Base-by-base conservation (phyloP, 441 rosid species). In the Rhodomyrtus psidioides region DNA sequence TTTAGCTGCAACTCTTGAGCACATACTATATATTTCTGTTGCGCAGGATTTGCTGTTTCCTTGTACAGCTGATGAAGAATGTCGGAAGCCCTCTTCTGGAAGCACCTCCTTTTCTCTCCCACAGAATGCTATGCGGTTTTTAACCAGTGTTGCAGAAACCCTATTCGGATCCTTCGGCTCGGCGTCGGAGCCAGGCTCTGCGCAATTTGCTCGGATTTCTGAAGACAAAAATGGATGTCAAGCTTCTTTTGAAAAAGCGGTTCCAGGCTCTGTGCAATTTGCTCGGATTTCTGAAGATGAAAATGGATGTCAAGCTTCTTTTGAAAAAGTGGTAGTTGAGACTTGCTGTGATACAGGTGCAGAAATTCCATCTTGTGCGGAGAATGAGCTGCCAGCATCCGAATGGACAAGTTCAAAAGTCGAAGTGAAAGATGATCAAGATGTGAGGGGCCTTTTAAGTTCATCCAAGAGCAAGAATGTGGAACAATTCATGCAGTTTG, bases 121-220 rank as follows among this genome's bases (percentile, higher is more conserved):
- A 82, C 92, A 86, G 88, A 92, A 92, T 87, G 93, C 98, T 76
- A 55, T 95, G 85, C 96, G 94, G 86, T 92, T 96, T 90, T 92
- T 97, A 86, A 89, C 89, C 17, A 92, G 91, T 87, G 90, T 93
- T 88, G 93, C 92, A 34, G 89, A 90, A 39, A 89, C 92, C 90
- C 86, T 97, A 85, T 93, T 96, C 83, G 92, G 95, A 83, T 91
- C 92, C 60, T 87, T 88, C 53, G 86, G 93, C 88, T 93, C 93
- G 51, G 83, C 91, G 74, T 90, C 95, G 30, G 85, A 74, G 55
- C 84, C 91, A 81, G 88, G 88, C 86, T 84, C 92, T 15, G 86
- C 86, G 26, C 87, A 91, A 54, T 88, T 91, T 87, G 83, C 87
- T 86, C 83, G 57, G 27, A 88, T 86, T 81, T 82, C 91, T 90